Evolutionary conservation across 371 early-diverging fungal species (phyloP).

Genomic region (Encephalitozoon romaleae): DNA sequence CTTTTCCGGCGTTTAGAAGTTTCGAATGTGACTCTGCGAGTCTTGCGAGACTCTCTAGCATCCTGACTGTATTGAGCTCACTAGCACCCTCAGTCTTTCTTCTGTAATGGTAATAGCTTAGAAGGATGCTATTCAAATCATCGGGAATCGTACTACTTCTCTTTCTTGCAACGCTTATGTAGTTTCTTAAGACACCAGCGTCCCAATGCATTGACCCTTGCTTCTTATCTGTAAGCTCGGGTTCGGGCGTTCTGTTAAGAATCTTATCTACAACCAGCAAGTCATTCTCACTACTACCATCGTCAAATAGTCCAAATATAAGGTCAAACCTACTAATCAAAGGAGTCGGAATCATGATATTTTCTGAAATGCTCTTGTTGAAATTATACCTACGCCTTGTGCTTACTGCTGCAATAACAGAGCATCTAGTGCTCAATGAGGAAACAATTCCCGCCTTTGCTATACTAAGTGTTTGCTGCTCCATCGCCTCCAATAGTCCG

Average conservation of each 20-base stretch:
- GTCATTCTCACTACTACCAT: neutral
- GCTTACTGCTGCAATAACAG: constrained; percentile 53
- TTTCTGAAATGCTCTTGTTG: constrained; percentile 50
- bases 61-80: constrained; percentile 56
- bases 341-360: constrained; percentile 54
- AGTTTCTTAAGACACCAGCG: constrained; percentile 19
- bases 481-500: constrained; percentile 61
- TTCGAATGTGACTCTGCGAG: constrained; percentile 58
- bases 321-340: constrained; percentile 60
- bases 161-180: constrained; percentile 22
- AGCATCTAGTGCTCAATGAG: constrained; percentile 57
- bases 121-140: constrained; percentile 26
- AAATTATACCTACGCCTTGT: constrained; percentile 36
- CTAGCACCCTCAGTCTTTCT: constrained; percentile 36
- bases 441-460: constrained; percentile 61
- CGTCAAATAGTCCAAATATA: constrained; percentile 56
- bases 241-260: constrained; percentile 1
- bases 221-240: neutral
- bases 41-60: constrained; percentile 59
- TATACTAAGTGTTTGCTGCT: constrained; percentile 61
- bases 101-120: constrained; percentile 51
- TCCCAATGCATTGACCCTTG: constrained; percentile 20
- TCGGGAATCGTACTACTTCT: constrained; percentile 19
- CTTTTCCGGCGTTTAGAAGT: constrained; percentile 10
- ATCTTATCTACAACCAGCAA: constrained; percentile 25